Conservation (phyloP, 2,329 filamentous ascomycete genomes). For the Clonostachys sp. region DNA sequence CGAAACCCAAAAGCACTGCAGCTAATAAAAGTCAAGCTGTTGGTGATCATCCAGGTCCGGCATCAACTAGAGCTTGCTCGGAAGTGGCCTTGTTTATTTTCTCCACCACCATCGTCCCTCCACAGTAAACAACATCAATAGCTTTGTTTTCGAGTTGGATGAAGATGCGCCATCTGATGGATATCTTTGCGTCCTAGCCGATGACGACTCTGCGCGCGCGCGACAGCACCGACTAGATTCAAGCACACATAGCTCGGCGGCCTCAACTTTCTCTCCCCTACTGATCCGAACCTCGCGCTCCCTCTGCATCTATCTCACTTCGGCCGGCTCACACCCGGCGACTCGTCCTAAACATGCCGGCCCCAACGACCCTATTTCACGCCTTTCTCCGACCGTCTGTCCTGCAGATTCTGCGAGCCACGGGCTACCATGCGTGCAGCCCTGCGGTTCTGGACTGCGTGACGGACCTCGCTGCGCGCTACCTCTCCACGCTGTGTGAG, state of each 20-base stretch:
- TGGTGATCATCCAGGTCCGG: too few species aligned
- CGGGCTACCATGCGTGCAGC: constrained; percentile 80
- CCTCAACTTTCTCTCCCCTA: neutral
- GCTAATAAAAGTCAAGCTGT: too few species aligned
- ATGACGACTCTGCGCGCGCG: neutral
- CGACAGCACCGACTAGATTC: neutral
- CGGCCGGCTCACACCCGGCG: constrained; percentile 1
- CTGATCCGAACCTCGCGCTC: too few species aligned
- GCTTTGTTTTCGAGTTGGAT: too few species aligned
- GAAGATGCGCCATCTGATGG: neutral
- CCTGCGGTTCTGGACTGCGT: constrained; percentile 81
- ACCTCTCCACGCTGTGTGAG: constrained; percentile 70
- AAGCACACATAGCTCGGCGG: neutral
- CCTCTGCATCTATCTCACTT: neutral
- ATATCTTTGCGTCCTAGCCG: neutral
- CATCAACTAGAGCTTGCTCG: too few species aligned
- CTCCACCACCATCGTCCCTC: too few species aligned
- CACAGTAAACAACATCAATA: too few species aligned
- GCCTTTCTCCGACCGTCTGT: constrained; percentile 81
- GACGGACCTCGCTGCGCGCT: constrained; percentile 81
- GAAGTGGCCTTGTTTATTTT: too few species aligned
- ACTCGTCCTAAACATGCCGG: constrained; percentile 28
- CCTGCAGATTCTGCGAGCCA: constrained; percentile 85
- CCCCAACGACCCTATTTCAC: constrained; percentile 51
- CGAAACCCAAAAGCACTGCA: too few species aligned